phyloP scores from a whole-genome alignment of 331 rosid genomes.

The Acacia pycnantha region DNA sequence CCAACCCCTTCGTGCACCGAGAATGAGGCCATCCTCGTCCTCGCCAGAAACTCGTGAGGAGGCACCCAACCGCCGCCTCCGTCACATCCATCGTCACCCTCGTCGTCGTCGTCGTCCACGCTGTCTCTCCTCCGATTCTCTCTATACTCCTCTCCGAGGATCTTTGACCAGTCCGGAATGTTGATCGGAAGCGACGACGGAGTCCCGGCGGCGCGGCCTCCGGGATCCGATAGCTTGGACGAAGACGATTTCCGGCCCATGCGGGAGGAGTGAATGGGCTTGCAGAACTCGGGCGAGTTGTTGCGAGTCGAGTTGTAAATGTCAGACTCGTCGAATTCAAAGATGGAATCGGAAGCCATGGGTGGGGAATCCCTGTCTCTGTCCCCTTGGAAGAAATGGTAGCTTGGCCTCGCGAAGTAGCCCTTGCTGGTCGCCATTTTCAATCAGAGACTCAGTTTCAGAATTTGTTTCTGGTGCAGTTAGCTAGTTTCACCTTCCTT shows the following conservation, averaged over 20 bases:
- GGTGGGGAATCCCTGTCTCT: conserved; percentile 25
- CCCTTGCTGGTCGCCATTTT: conserved; percentile 58
- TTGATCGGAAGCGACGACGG: conserved; percentile 69
- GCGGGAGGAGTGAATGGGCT: conserved; percentile 31
- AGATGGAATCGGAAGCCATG: conserved; percentile 41
- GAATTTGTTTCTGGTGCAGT: not conserved
- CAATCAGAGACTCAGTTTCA: not conserved
- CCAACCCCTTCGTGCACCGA: conserved; percentile 89
- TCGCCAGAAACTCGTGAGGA: conserved; percentile 82
- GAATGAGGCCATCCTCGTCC: conserved; percentile 77
- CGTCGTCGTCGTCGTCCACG: conserved; percentile 29
- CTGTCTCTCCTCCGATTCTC: conserved; percentile 34
- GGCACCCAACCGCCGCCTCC: conserved; percentile 47
- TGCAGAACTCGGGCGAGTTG: conserved; percentile 51
- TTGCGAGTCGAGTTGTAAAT: conserved; percentile 53
- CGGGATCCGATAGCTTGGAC: conserved; percentile 34
- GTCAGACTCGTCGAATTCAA: conserved; percentile 79
- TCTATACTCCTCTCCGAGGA: conserved; percentile 65
- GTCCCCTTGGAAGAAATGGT: conserved; percentile 42
- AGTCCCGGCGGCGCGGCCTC: conserved; percentile 28
- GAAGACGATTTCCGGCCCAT: conserved; percentile 38
- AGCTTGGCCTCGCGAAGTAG: conserved; percentile 49
- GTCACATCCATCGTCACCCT: conserved; percentile 35
- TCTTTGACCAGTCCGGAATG: conserved; percentile 90
- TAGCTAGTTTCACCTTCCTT: not conserved